Evolutionary conservation across 2,329 filamentous ascomycete species (phyloP), one percentile per base, ranked within the genome.

Genomic region (Rutstroemia sp.): DNA sequence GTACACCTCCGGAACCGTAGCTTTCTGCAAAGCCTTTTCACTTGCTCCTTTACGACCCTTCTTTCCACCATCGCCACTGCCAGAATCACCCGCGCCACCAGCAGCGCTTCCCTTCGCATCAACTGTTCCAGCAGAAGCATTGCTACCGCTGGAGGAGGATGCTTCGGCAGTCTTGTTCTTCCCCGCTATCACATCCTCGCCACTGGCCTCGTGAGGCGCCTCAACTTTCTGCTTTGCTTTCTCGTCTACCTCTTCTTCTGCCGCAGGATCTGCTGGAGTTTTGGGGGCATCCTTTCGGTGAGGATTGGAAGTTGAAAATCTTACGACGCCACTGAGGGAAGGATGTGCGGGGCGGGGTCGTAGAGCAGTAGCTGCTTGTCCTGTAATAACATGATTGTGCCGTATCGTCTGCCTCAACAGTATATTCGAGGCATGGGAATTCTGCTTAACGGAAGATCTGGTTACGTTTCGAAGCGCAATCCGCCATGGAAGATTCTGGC

Each of bases 1-100:
- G 70, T 99, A 99, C 45, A 96, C 86, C 60, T 99, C 94, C 14
- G 94, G 94, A 14, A 97, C 87, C 2, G 87, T 83, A 1, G 91
- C 88, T 73, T 97, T 97, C 65, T 90, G 84, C 41, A 97, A 78
- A 23, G 88, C 85, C 67, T 83, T 84, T 58, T 94, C 89, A n/a
- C 75, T 70, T 37, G 84, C 79, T 37, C 71, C 67, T 69, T 88
- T 92, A 63, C 83, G 81, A 54, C 89, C 85, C 67, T 84, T 88
- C 72, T 83, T 87, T 50, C 87, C 83, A 23, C 86, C 80, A 64
- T 86, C 83, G 41, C 81, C 77, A 54, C 64, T 60, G 1, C 66
- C 66, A 47, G 66, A 65, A 48, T 68, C 64, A 3, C 63, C 65
- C 54, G 60, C 44, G 25, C 62, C 61, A 23, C 66, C 67, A 44